Evolutionary conservation across 1,139 yeast genomes (phyloP), one percentile per base, ranked within the genome.

Genomic region (Pichia sp.): DNA sequence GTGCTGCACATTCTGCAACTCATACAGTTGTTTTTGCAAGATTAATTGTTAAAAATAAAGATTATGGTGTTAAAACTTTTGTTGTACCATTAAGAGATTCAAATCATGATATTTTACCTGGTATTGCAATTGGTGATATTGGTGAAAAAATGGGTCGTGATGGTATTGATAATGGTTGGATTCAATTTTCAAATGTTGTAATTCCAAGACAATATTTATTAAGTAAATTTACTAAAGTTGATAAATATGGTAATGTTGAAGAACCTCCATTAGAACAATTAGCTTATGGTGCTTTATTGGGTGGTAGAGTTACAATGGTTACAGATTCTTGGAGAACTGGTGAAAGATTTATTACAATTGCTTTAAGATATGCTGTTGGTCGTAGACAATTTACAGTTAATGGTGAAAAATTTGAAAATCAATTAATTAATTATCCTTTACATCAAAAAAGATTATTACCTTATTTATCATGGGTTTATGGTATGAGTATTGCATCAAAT

Each of bases 81-180:
- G 86, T 89, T 30, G 96, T 88, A 32, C 97, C 95, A 46, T 73
- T 89, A 60, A 76, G 97, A 67, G 92, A 87, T 65, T 66, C 78
- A 4, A 70, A 76, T 53, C 92, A 86, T 66, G 75, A 80, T 51
- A 72, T 89, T 58, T 68, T 75, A 59, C 88, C 95, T 25, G 96
- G 96, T 59, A 73, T 89, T 52, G 71, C 88, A 39, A 76, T 87
- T 53, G 96, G 96, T 57, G 97, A 89, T 66, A 86, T 89, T 65
- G 97, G 97, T 54, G 81, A 87, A 56, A 89, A 89, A 70, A 88
- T 88, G 95, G 96, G 96, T 49, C 79, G 89, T 62, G 87, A 82
- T 60, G 90, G 89, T 57, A 81, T 84, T 57, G 96, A 89, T 66
- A 89, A 89, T 64, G 96, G 96, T 53, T 88, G 96, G 96, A 86